Evolutionary conservation across 805 yeast genomes (phyloP), one percentile per base, ranked within the genome.

Genomic region (Candida methanosorbosa): DNA sequence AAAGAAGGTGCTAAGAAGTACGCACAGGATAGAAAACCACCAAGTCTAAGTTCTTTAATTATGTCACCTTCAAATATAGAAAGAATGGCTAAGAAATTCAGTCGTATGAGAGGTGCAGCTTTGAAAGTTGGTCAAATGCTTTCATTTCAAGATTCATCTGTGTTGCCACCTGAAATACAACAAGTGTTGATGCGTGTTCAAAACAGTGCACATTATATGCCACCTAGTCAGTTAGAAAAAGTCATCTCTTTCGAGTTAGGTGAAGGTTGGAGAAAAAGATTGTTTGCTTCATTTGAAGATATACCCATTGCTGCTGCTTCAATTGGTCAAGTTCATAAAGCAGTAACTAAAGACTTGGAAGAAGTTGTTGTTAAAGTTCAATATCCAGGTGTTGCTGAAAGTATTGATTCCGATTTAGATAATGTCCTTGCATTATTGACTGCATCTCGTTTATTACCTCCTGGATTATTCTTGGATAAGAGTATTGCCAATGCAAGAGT

Each of bases 71-170:
- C 73, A 14, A 92, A 90, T 56, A 78, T 92, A 29, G 95, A 90
- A 48, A 59, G 94, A 35, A 75, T 92, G 65, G 94, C 95, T 11
- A 77, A 75, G 47, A 87, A 86, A 55, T 76, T 92, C 47, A 75
- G 92, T 34, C 78, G 84, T 51, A 92, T 92, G 98, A 72, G 98
- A 52, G 98, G 98, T n/a, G 98, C 97, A 2, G 98, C 98, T 3
- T 66, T 92, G 52, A 92, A 92, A 52, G 72, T 92, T 37, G 98
- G 98, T n/a, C 98, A 92, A 60, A 75, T 92, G 81, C 63, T 92
- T 57, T 85, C 96, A 2, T 90, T 92, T 57, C 98, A 92, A 59
- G 97, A 90, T 55, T 77, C 81, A 40, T 70, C 83, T 21, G 75
- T 90, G 23, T 61, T 90, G 28, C 97, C 98, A 1, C 68, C 70